Conservation (phyloP, 2,329 filamentous ascomycete species). For the Lachnellula cervina region DNA sequence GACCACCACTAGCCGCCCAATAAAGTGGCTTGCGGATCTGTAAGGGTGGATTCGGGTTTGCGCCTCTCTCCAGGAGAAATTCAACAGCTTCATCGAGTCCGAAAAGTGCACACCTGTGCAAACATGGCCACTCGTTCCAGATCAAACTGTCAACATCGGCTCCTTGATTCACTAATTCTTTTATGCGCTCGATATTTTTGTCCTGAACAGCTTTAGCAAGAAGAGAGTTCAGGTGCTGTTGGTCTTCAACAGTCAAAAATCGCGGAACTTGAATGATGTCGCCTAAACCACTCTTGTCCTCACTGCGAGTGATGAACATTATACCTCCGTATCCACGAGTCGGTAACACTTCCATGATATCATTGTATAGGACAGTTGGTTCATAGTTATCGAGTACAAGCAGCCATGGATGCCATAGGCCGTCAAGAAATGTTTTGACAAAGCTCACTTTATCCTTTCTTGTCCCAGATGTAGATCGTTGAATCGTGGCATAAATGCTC, state of each 20-base stretch:
- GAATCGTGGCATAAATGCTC: slow-evolving; percentile 13
- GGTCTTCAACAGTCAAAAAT: slow-evolving; percentile 6
- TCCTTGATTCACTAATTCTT: slow-evolving; percentile 12
- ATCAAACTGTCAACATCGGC: slow-evolving; percentile 14
- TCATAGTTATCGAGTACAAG: slow-evolving; percentile 16
- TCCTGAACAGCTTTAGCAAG: slow-evolving; percentile 10
- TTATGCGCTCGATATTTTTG: slow-evolving; percentile 8
- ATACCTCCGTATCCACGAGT: slow-evolving; percentile 12
- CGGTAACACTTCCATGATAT: slow-evolving; percentile 15
- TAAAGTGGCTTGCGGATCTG: slow-evolving; percentile 17
- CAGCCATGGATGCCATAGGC: slow-evolving; percentile 20
- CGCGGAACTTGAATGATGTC: slow-evolving; percentile 8
- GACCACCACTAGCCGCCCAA: slow-evolving; percentile 19
- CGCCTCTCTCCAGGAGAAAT: slow-evolving; percentile 19
- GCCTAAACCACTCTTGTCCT: slow-evolving; percentile 1
- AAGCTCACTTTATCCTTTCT: slow-evolving; percentile 13
- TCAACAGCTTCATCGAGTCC: slow-evolving; percentile 19
- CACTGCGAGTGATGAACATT: slow-evolving; percentile 5
- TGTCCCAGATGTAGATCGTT: slow-evolving; percentile 12
- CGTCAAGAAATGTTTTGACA: slow-evolving; percentile 12
- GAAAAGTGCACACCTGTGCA: slow-evolving; percentile 17
- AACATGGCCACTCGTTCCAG: slow-evolving; percentile 14
- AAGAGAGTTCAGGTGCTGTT: slow-evolving; percentile 7
- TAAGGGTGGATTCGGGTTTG: slow-evolving; percentile 12
- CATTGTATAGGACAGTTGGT: slow-evolving; percentile 5